Evolutionary conservation across 768 basidiomycete species (phyloP).

Genomic region (Lepiota subincarnata): DNA sequence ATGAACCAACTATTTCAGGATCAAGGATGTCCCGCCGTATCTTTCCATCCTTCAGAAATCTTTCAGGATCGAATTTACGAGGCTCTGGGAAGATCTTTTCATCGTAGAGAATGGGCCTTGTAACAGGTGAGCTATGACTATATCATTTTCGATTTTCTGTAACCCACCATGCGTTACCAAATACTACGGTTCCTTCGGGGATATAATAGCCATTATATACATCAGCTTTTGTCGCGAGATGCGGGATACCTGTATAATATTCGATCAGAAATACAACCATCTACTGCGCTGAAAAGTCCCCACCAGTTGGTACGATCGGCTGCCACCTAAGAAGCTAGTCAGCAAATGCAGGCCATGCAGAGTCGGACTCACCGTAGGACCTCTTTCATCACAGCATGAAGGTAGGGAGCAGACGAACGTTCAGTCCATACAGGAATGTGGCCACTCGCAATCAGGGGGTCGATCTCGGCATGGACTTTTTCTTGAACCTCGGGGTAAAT

Average conservation of each 20-base stretch:
- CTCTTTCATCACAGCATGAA: constrained; percentile 21
- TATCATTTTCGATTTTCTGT: constrained; percentile 17
- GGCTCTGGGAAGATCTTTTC: constrained; percentile 29
- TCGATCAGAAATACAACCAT: background rate
- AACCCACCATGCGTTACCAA: constrained; percentile 17
- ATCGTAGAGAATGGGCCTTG: constrained; percentile 29
- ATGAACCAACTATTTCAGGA: constrained; percentile 7
- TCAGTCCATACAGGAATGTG: constrained; percentile 17
- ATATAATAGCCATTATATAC: constrained; percentile 34
- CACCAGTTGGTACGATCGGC: constrained; percentile 2
- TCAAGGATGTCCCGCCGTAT: constrained; percentile 1
- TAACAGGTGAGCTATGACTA: constrained; percentile 24
- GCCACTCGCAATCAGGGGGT: background rate
- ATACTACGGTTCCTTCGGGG: constrained; percentile 19
- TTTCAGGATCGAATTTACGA: constrained; percentile 24
- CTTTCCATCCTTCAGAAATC: constrained; percentile 19
- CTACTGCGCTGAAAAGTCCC: background rate
- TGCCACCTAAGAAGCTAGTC: background rate
- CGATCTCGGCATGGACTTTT: constrained; percentile 10
- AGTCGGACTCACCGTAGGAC: constrained; percentile 14
- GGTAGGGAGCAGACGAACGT: constrained; percentile 16
- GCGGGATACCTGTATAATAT: constrained; percentile 23
- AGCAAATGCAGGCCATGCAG: background rate
- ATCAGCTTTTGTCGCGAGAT: constrained; percentile 31
- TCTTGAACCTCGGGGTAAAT: constrained; percentile 5